Evolutionary conservation across 495 filamentous ascomycete species (phyloP).

Genomic region (Elasticomyces elasticus): DNA sequence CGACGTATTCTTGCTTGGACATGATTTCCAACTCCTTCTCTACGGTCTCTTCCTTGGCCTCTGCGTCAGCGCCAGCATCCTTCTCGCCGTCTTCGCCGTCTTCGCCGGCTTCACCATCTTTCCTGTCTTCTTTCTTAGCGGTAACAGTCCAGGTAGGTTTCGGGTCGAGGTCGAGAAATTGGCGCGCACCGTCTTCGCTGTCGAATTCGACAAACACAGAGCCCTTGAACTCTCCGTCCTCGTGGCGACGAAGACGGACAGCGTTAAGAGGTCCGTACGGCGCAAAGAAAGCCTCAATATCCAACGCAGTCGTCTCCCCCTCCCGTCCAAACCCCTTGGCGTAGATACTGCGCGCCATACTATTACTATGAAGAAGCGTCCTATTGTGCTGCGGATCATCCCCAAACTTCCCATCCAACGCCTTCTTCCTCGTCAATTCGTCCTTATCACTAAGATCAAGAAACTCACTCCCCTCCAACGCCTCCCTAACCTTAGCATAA

Average conservation of each 20-base stretch:
- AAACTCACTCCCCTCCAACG: slow-evolving; percentile 60
- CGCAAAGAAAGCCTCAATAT: slow-evolving; percentile 84
- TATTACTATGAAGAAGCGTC: slow-evolving; percentile 49
- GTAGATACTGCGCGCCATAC: slow-evolving; percentile 55
- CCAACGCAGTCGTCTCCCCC: slow-evolving; percentile 66
- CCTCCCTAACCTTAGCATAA: slow-evolving; percentile 66
- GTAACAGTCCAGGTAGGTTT: too few relatives aligned
- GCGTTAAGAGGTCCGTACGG: slow-evolving; percentile 66
- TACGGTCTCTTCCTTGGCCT: too few relatives aligned
- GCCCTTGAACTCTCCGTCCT: slow-evolving; percentile 64
- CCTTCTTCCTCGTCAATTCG: slow-evolving; percentile 67
- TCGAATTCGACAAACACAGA: slow-evolving; percentile 91
- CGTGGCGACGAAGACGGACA: slow-evolving; percentile 78
- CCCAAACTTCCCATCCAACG: slow-evolving; percentile 42
- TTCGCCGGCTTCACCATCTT: too few relatives aligned
- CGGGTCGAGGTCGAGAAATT: slow-evolving; percentile 68
- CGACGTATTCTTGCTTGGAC: slow-evolving; percentile 78
- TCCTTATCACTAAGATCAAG: slow-evolving; percentile 55
- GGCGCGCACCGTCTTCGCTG: slow-evolving; percentile 59
- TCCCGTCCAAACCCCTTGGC: slow-evolving; percentile 87
- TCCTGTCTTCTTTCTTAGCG: too few relatives aligned
- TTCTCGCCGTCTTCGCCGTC: slow-evolving; percentile 39
- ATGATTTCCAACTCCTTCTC: slow-evolving; percentile 66
- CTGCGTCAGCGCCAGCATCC: too few relatives aligned
- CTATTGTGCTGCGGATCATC: slow-evolving; percentile 36